Conservation (phyloP, 169 alveolate genomes). For the Cryptosporidium meleagridis region DNA sequence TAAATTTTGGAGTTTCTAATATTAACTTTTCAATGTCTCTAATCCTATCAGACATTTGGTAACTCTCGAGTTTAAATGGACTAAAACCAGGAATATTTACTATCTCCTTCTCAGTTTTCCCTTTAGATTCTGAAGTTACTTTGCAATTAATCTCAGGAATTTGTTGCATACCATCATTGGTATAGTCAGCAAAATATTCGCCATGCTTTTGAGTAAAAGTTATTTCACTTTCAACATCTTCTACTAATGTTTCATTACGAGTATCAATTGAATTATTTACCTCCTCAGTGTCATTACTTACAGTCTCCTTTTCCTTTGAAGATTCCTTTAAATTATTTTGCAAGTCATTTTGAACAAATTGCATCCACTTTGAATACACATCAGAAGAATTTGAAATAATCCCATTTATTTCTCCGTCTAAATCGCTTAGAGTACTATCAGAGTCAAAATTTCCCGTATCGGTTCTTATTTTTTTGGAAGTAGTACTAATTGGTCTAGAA, state of each 20-base stretch:
- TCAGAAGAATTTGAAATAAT: not conserved
- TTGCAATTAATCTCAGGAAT: not conserved
- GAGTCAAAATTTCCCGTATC: not conserved
- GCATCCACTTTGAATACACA: slow-evolving; percentile 10
- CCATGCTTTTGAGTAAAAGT: not conserved
- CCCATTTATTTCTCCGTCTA: not conserved
- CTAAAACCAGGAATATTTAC: slow-evolving; percentile 42
- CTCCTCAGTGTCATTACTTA: not conserved
- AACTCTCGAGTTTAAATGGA: slow-evolving; percentile 3
- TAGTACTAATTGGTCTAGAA: not conserved
- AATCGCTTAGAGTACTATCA: slow-evolving; percentile 2
- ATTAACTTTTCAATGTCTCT: not conserved
- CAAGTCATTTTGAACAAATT: slow-evolving; percentile 2
- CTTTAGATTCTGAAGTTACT: not conserved
- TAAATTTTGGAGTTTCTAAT: not conserved
- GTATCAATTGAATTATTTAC: not conserved
- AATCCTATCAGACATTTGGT: slow-evolving; percentile 25
- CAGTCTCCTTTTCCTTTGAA: not conserved
- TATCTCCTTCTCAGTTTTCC: not conserved
- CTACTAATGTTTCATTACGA: not conserved
- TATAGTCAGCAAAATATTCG: slow-evolving; percentile 47
- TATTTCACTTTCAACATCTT: not conserved
- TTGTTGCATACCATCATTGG: slow-evolving; percentile 34
- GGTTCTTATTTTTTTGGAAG: slow-evolving; percentile 1
- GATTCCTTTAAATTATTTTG: not conserved